These are phyloP conservation scores for Mycena chlorophos DNA, from an alignment of 768 basidiomycete genomes.

Conservation along the genomic window DNA sequence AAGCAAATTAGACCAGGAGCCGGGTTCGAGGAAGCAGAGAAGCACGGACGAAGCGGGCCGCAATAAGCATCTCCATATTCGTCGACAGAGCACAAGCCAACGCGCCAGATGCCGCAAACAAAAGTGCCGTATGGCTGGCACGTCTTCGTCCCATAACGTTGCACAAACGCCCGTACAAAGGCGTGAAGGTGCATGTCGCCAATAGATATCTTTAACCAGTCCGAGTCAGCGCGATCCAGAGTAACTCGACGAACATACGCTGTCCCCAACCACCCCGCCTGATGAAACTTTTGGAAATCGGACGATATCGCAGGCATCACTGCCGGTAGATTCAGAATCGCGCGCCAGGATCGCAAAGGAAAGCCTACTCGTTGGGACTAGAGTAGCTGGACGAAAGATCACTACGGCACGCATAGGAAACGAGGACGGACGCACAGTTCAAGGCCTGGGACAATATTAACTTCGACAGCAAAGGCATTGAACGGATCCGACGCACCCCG, in stretches of 20 bases:
- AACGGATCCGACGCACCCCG: constrained; percentile 49
- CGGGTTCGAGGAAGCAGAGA: not conserved
- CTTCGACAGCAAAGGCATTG: not conserved
- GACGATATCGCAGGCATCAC: constrained; percentile 80
- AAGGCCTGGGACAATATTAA: constrained; percentile 39
- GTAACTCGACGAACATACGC: constrained; percentile 43
- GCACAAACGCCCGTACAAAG: constrained; percentile 78
- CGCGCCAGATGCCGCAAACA: constrained; percentile 63
- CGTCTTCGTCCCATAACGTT: constrained; percentile 71
- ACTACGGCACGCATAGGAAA: not conserved
- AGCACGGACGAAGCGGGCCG: constrained; percentile 66
- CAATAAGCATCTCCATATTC: constrained; percentile 71
- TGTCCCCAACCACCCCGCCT: constrained; percentile 83
- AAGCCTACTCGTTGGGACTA: constrained; percentile 73
- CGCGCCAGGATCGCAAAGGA: not conserved
- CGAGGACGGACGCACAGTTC: constrained; percentile 44
- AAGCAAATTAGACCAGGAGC: not conserved
- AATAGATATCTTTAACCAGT: constrained; percentile 58
- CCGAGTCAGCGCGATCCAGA: not conserved
- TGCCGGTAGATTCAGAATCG: constrained; percentile 25
- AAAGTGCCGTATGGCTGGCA: constrained; percentile 65
- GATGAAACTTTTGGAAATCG: constrained; percentile 73
- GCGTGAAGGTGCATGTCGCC: constrained; percentile 80
- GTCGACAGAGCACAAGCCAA: constrained; percentile 65
- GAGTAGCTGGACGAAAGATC: constrained; percentile 47